These are phyloP conservation scores for Candida koratica DNA, from an alignment of 805 yeast species.

Conservation along the genomic window DNA sequence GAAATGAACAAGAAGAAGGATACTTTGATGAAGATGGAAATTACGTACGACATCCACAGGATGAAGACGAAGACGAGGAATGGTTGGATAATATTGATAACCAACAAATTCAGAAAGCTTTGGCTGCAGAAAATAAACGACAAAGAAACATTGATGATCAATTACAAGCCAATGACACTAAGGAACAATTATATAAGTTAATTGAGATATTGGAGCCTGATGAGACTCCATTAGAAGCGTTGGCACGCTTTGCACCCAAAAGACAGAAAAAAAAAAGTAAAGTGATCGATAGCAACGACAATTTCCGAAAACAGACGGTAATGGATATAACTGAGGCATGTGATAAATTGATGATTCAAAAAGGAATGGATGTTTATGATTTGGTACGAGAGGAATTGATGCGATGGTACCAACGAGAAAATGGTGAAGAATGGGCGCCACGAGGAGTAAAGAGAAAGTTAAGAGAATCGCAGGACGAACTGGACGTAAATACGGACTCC, in stretches of 20 bases:
- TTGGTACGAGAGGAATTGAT: conserved; percentile 52
- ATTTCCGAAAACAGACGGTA: not conserved
- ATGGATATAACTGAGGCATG: conserved; percentile 44
- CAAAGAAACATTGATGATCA: conserved; percentile 8
- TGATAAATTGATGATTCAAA: conserved; percentile 39
- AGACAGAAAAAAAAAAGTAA: conserved; percentile 18
- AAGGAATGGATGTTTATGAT: conserved; percentile 50
- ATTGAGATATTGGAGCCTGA: conserved; percentile 50
- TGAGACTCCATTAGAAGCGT: conserved; percentile 57
- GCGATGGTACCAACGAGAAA: conserved; percentile 24
- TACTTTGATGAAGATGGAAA: conserved; percentile 59
- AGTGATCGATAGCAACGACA: conserved; percentile 1
- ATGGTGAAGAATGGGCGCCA: conserved; percentile 19
- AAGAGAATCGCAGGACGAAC: conserved; percentile 12
- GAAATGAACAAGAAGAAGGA: conserved; percentile 57
- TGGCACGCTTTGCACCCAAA: conserved; percentile 37
- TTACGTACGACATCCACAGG: conserved; percentile 41
- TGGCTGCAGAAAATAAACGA: conserved; percentile 33
- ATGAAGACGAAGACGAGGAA: conserved; percentile 23
- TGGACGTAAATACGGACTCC: conserved; percentile 16
- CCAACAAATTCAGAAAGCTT: conserved; percentile 32
- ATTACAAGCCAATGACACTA: not conserved
- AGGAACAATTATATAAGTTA: conserved; percentile 22
- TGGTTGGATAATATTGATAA: conserved; percentile 19
- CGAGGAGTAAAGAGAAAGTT: conserved; percentile 19